Evolutionary conservation across 1,139 yeast species (phyloP).

Genomic region (Schizosaccharomyces versatilis): DNA sequence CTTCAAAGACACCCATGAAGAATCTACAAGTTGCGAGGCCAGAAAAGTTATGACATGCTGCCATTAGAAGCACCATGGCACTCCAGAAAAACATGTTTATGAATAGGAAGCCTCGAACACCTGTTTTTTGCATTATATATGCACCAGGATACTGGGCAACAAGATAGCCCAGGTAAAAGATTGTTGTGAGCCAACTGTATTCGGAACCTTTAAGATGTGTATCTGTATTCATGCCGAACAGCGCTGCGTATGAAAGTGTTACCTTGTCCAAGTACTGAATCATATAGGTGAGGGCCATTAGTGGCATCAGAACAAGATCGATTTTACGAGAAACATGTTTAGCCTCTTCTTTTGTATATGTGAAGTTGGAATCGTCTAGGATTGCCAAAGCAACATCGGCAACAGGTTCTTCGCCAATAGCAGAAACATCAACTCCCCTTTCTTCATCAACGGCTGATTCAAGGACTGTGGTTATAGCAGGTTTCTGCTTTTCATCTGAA

Average conservation of each 20-base stretch:
- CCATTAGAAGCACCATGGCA: constrained; percentile 25
- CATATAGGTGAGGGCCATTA: not conserved
- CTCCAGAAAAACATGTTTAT: constrained; percentile 30
- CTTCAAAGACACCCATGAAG: constrained; percentile 34
- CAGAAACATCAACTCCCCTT: too few species aligned
- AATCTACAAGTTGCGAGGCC: constrained; percentile 30
- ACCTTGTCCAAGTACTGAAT: constrained; percentile 2
- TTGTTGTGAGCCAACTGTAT: constrained; percentile 37
- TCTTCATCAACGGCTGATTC: too few species aligned
- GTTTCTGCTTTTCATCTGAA: too few species aligned
- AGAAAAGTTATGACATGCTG: constrained; percentile 29
- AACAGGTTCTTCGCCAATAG: not conserved
- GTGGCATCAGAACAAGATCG: not conserved
- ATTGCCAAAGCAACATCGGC: not conserved
- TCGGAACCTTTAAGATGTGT: constrained; percentile 21
- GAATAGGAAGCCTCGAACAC: constrained; percentile 32
- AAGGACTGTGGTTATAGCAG: too few species aligned
- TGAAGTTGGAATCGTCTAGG: constrained; percentile 1
- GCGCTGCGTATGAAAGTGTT: constrained; percentile 35
- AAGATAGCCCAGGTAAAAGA: constrained; percentile 33
- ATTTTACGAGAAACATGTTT: not conserved
- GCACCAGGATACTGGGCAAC: constrained; percentile 34
- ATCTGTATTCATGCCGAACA: constrained; percentile 31
- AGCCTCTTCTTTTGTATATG: not conserved
- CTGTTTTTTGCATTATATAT: constrained; percentile 30